Conservation (phyloP, 1,139 yeast genomes). For the Blastobotrys raffinosifermentans region DNA sequence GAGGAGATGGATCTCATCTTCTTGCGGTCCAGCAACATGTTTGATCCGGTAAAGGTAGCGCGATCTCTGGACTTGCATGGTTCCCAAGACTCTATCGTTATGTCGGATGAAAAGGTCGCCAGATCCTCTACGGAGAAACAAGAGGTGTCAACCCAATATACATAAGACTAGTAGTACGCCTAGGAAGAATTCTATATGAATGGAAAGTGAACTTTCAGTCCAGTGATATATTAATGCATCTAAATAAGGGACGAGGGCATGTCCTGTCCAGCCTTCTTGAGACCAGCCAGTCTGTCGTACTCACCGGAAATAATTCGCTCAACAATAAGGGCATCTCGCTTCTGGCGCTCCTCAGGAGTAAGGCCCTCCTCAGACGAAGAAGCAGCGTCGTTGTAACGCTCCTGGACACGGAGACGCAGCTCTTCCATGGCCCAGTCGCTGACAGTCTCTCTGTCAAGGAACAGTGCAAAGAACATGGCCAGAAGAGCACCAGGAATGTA, state of each 20-base stretch:
- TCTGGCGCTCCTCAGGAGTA: slow-evolving; percentile 53
- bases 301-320: slow-evolving; percentile 82
- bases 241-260: slow-evolving; percentile 33
- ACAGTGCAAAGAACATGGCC: slow-evolving; percentile 41
- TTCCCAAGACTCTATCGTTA: slow-evolving; percentile 6
- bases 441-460: slow-evolving; percentile 42
- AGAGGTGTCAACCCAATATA: too few species aligned
- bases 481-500: slow-evolving; percentile 60
- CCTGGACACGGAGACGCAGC: slow-evolving; percentile 68
- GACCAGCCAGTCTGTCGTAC: slow-evolving; percentile 70
- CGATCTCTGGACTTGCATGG: too few species aligned
- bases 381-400: slow-evolving; percentile 63
- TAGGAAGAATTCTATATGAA: too few species aligned
- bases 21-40: background rate
- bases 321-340: slow-evolving; percentile 72
- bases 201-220: too few species aligned
- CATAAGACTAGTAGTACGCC: too few species aligned
- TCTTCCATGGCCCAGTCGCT: slow-evolving; percentile 81
- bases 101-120: slow-evolving; percentile 3
- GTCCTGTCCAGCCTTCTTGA: slow-evolving; percentile 45
- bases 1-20: slow-evolving; percentile 37
- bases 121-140: background rate
- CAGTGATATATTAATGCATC: slow-evolving; percentile 6
- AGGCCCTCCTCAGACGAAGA: slow-evolving; percentile 44
- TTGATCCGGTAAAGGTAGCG: background rate